Evolutionary conservation across 1,139 yeast species (phyloP), one percentile per base, ranked within the genome.

Genomic region (Taphrina pruni): DNA sequence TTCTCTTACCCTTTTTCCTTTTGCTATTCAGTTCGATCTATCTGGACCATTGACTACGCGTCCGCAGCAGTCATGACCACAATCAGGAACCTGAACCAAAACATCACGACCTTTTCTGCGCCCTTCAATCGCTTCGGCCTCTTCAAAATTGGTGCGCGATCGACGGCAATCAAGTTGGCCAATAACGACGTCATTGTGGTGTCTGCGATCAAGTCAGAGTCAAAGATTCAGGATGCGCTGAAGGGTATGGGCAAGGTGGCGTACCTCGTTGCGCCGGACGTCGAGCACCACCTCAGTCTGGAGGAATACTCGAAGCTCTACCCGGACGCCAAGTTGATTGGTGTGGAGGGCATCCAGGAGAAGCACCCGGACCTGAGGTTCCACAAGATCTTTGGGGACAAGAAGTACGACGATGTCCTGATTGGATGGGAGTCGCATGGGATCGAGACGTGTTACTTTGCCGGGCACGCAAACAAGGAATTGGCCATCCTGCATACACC

Each of bases 91-190:
- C 51, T 58, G 51, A 51, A 36, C 7, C 61, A 72, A 11, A 48
- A 70, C 46, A 46, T 71, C 48, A 56, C 72, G 50, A 72, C 69
- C 57, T 45, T 73, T 48, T 69, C 73, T 41, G 65, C 70, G 9
- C 75, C 75, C 26, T 73, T 73, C 78, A 77, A 80, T 11, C 74
- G 83, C 56, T 74, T 77, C 11, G 77, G 79, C 69, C 77, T 75
- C 58, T 72, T 86, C 69, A 82, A 84, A 69, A 83, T 87, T 72
- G 93, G 92, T 36, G 87, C 85, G 20, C 80, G 91, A 71, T 83
- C 86, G 85, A 84, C 89, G 0, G 76, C 83, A 6, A 75, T 83
- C 66, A 77, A 76, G 43, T 77, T 86, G 35, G 76, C 78, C 64
- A 76, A 79, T 66, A 77, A 68, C 26, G 69, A 66, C 38, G 56